Percentiles rank a stretch among this genome's conserved stretches.
phyloP scores from a whole-genome alignment of 306 rosid species.

The Vachellia pachyceras region DNA sequence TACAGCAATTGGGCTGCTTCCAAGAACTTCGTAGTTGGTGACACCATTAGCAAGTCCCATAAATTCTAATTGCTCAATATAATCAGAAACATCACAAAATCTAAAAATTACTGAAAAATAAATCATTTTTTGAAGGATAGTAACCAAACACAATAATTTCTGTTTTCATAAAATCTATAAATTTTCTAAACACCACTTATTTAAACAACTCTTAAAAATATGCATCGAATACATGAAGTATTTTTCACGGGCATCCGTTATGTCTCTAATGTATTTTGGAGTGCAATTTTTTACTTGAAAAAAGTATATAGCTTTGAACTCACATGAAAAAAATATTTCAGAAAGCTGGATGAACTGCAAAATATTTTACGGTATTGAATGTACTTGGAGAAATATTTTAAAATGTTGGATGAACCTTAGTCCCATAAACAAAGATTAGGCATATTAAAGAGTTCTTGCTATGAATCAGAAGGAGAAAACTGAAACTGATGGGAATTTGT shows the following conservation, averaged over 20 bases:
- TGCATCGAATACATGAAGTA: too few species aligned
- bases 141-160: not conserved
- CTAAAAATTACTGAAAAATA: not conserved
- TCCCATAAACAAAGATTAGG: not conserved
- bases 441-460: not conserved
- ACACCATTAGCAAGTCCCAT: constrained; percentile 68
- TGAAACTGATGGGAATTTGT: not conserved
- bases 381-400: too few species aligned
- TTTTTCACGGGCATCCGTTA: too few species aligned
- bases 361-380: too few species aligned
- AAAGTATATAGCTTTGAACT: too few species aligned
- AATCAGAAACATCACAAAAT: not conserved
- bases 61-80: constrained; percentile 10
- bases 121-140: not conserved
- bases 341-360: too few species aligned
- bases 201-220: too few species aligned
- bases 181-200: too few species aligned
- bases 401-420: too few species aligned
- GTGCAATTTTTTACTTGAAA: too few species aligned
- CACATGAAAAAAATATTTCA: too few species aligned
- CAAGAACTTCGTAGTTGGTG: constrained; percentile 74
- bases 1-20: constrained; percentile 80
- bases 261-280: too few species aligned
- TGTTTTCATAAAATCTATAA: not conserved
- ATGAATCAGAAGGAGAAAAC: not conserved